These are phyloP conservation scores for Eremochloa ophiuroides DNA, from an alignment of 176 grass and related monocot species.

Conservation along the genomic window DNA sequence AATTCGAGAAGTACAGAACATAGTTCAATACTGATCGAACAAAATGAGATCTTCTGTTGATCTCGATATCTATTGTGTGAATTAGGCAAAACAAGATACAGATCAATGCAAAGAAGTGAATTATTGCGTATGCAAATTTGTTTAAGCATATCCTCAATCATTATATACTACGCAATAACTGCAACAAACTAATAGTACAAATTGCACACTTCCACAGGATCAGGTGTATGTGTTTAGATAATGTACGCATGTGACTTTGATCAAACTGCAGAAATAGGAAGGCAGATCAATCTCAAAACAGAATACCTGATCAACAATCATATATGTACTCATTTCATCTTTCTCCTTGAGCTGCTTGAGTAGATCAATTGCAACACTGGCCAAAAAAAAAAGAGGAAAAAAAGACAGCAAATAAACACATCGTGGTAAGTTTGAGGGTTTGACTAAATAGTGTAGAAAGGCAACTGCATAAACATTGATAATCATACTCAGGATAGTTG, in stretches of 20 bases:
- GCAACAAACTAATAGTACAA: constrained; percentile 15
- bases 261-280: constrained; percentile 21
- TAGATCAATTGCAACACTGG: constrained; percentile 66
- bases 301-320: constrained; percentile 74
- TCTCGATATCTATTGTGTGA: not conserved
- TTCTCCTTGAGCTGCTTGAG: constrained; percentile 68
- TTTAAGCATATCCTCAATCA: not conserved
- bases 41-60: not conserved
- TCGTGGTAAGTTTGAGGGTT: not conserved
- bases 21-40: constrained; percentile 4
- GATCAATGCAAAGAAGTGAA: not conserved
- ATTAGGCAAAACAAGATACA: not conserved
- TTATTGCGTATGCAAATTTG: not conserved
- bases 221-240: constrained; percentile 9
- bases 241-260: constrained; percentile 5
- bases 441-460: constrained; percentile 39
- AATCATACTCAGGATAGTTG: constrained; percentile 68
- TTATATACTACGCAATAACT: constrained; percentile 25
- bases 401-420: constrained; percentile 24
- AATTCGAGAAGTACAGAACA: not conserved
- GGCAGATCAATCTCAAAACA: not conserved
- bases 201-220: not conserved
- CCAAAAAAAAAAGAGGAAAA: constrained; percentile 22
- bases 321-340: constrained; percentile 59
- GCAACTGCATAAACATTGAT: constrained; percentile 1